phyloP scores from a whole-genome alignment of 2,329 filamentous ascomycete species.

The Sclerotiophoma versabilis region DNA sequence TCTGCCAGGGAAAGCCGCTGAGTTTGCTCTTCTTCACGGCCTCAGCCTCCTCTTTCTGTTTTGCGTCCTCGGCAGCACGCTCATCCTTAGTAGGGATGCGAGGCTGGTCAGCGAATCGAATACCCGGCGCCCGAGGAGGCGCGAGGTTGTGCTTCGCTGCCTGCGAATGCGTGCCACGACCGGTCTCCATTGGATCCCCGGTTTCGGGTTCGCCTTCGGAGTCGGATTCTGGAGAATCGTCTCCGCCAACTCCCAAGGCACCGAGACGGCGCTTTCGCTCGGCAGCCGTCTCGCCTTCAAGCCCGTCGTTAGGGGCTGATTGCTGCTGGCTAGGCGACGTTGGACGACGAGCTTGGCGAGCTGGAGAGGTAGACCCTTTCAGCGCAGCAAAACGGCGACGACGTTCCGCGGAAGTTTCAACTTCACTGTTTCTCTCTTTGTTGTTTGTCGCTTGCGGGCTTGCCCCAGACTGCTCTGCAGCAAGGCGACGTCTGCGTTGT shows the following conservation, averaged over 20 bases:
- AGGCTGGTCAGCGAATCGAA: slow-evolving; percentile 66
- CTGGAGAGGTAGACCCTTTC: slow-evolving; percentile 22
- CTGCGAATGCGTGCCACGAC: slow-evolving; percentile 38
- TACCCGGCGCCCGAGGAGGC: slow-evolving; percentile 57
- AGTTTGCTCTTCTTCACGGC: slow-evolving; percentile 28
- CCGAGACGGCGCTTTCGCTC: slow-evolving; percentile 77
- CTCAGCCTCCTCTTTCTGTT: slow-evolving; percentile 30
- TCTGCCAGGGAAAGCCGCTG: slow-evolving; percentile 28
- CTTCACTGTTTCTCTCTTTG: slow-evolving; percentile 28
- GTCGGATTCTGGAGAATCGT: slow-evolving; percentile 38
- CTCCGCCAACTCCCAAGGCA: slow-evolving; percentile 66
- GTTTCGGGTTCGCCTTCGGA: slow-evolving; percentile 43
- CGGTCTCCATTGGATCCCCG: slow-evolving; percentile 46
- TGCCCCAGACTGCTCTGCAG: slow-evolving; percentile 25
- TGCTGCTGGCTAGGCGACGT: slow-evolving; percentile 18
- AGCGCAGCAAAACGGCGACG: slow-evolving; percentile 28
- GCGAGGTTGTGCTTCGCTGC: slow-evolving; percentile 20
- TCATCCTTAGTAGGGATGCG: slow-evolving; percentile 46
- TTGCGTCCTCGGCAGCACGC: slow-evolving; percentile 33
- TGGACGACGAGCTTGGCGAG: slow-evolving; percentile 20
- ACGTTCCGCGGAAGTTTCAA: slow-evolving; percentile 28
- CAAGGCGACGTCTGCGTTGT: slow-evolving; percentile 54
- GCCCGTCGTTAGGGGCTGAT: slow-evolving; percentile 41
- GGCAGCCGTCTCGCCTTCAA: slow-evolving; percentile 71
- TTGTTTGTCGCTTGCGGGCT: slow-evolving; percentile 1